Conservation (phyloP, 345 rosid genomes). For the thale cress (Arabidopsis thaliana) region TAIR10.1 NC_003074.8:18855501-18856000, state of each 20-base stretch:
- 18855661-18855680: slow-evolving; percentile 51
- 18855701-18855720: slow-evolving; percentile 76
- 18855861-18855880: slow-evolving; percentile 13
- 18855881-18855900: slow-evolving; percentile 30
- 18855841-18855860: not conserved
- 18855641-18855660: slow-evolving; percentile 61
- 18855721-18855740: slow-evolving; percentile 60
- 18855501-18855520: slow-evolving; percentile 53
- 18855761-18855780: slow-evolving; percentile 53
- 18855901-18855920: slow-evolving; percentile 48
- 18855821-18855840: slow-evolving; percentile 26
- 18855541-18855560: slow-evolving; percentile 41
- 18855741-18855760: slow-evolving; percentile 66
- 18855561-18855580: slow-evolving; percentile 19
- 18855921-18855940: slow-evolving; percentile 43
- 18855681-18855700: slow-evolving; percentile 76
- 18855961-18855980: slow-evolving; percentile 54
- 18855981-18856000: slow-evolving; percentile 73
- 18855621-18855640: slow-evolving; percentile 40
- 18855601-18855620: slow-evolving; percentile 57
- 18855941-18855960: slow-evolving; percentile 39
- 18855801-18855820: slow-evolving; percentile 32
- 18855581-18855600: slow-evolving; percentile 43
- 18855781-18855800: slow-evolving; percentile 31
- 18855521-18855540: slow-evolving; percentile 50